Percentiles rank a stretch among this genome's conserved stretches.
Conservation (phyloP, 495 filamentous ascomycete genomes). For the Xylaria flabelliformis region DNA sequence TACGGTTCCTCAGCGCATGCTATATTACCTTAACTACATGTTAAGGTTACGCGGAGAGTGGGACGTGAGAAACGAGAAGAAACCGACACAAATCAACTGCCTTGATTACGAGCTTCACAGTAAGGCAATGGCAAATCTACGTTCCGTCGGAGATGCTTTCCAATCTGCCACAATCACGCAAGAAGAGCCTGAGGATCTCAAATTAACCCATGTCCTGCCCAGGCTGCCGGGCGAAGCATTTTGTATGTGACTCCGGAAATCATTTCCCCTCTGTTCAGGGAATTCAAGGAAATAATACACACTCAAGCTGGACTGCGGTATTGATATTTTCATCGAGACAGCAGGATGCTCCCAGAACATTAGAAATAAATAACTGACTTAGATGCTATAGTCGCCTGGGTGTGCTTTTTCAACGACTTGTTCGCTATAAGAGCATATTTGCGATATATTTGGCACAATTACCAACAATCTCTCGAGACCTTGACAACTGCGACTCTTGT, state of each 20-base stretch:
- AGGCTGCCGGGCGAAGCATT: not conserved
- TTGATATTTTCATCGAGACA: too few relatives aligned
- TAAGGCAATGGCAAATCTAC: not conserved
- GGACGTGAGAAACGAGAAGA: not conserved
- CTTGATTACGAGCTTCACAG: too few relatives aligned
- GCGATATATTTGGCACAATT: not conserved
- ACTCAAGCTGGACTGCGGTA: too few relatives aligned
- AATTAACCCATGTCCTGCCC: not conserved
- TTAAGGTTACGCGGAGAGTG: not conserved
- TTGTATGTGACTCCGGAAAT: not conserved
- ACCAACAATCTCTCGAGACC: not conserved
- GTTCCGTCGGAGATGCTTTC: not conserved
- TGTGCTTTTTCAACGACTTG: constrained; percentile 18
- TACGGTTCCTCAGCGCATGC: not conserved
- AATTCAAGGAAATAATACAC: too few relatives aligned
- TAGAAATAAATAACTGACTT: not conserved
- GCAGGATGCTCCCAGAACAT: too few relatives aligned
- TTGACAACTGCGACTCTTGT: not conserved
- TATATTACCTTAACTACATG: not conserved
- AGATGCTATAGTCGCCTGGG: constrained; percentile 9
- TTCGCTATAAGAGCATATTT: not conserved
- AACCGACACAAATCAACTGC: not conserved
- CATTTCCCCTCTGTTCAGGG: not conserved
- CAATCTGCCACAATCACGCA: not conserved
- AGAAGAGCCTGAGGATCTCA: not conserved